A percentile compares a stretch with the other conserved stretches of the same genome.
These are phyloP conservation scores for Penicillium robsamsonii DNA, from an alignment of 495 filamentous ascomycete species.

Conservation along the genomic window DNA sequence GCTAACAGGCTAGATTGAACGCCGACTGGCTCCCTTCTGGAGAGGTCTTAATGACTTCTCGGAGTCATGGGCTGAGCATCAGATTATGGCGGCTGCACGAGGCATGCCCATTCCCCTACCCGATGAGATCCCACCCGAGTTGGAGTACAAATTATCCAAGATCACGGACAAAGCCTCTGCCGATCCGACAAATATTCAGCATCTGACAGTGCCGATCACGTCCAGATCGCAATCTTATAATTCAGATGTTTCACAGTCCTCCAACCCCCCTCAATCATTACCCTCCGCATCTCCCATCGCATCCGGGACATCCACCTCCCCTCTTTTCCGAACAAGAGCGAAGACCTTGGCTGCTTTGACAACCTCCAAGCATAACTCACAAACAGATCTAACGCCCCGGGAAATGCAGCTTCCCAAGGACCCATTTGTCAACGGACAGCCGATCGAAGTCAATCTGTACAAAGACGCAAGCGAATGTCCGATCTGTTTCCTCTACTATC, in stretches of 20 bases:
- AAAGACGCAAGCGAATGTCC: slow-evolving; percentile 89
- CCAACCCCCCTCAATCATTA: slow-evolving; percentile 49
- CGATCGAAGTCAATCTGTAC: slow-evolving; percentile 88
- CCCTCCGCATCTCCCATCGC: slow-evolving; percentile 50
- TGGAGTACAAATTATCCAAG: slow-evolving; percentile 49
- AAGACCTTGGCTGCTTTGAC: slow-evolving; percentile 87
- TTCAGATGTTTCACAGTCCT: slow-evolving; percentile 59
- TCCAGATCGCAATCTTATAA: slow-evolving; percentile 71
- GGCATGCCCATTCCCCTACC: slow-evolving; percentile 80
- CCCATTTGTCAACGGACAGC: slow-evolving; percentile 87
- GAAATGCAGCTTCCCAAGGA: slow-evolving; percentile 80
- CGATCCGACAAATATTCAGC: slow-evolving; percentile 53
- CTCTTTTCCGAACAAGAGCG: slow-evolving; percentile 64
- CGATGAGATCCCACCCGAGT: slow-evolving; percentile 73
- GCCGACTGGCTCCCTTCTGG: slow-evolving; percentile 92
- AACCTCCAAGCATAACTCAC: slow-evolving; percentile 63
- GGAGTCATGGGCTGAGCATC: slow-evolving; percentile 87
- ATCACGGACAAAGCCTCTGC: slow-evolving; percentile 39
- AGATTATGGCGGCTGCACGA: slow-evolving; percentile 87
- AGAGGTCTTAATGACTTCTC: slow-evolving; percentile 86
- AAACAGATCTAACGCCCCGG: slow-evolving; percentile 67
- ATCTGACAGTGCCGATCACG: slow-evolving; percentile 72
- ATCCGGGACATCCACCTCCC: slow-evolving; percentile 59
- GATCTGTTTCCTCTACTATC: slow-evolving; percentile 95
- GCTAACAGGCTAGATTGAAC: slow-evolving; percentile 67